A percentile compares a stretch with the other conserved stretches of the same genome.
Conservation (phyloP, 768 basidiomycete species). For the Mycena capillaripes region DNA sequence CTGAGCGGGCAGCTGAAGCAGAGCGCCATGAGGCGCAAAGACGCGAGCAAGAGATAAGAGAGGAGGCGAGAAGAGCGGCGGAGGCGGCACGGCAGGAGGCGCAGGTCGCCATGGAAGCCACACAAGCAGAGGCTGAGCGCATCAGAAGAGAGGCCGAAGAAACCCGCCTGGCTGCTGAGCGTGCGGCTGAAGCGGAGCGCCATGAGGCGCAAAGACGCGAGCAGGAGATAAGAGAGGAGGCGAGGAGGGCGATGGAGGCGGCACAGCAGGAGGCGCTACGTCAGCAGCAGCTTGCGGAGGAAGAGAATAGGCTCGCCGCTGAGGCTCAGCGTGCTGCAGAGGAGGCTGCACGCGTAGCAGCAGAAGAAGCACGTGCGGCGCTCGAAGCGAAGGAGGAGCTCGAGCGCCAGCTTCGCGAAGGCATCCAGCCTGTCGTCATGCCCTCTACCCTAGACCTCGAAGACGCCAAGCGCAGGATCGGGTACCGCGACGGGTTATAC, state of each 20-base stretch:
- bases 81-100: too few relatives aligned
- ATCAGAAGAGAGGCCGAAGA: background rate
- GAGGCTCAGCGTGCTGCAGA: constrained; percentile 14
- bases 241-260: constrained; percentile 27
- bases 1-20: too few relatives aligned
- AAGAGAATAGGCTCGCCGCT: constrained; percentile 32
- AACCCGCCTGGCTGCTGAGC: background rate
- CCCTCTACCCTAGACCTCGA: constrained; percentile 42
- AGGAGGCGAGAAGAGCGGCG: too few relatives aligned
- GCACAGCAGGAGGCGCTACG: constrained; percentile 45
- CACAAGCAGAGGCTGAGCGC: too few relatives aligned
- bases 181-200: too few relatives aligned
- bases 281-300: constrained; percentile 44
- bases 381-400: constrained; percentile 13
- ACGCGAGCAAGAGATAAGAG: too few relatives aligned
- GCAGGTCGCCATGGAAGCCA: too few relatives aligned
- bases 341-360: constrained; percentile 5
- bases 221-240: background rate
- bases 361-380: constrained; percentile 6
- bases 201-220: too few relatives aligned
- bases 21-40: too few relatives aligned
- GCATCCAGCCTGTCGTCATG: constrained; percentile 43
- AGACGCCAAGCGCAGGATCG: constrained; percentile 26
- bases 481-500: constrained; percentile 37
- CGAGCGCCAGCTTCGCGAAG: constrained; percentile 17